Base-by-base conservation (phyloP, 768 basidiomycete genomes). In the Rhodosporidiobolus sp. region DNA sequence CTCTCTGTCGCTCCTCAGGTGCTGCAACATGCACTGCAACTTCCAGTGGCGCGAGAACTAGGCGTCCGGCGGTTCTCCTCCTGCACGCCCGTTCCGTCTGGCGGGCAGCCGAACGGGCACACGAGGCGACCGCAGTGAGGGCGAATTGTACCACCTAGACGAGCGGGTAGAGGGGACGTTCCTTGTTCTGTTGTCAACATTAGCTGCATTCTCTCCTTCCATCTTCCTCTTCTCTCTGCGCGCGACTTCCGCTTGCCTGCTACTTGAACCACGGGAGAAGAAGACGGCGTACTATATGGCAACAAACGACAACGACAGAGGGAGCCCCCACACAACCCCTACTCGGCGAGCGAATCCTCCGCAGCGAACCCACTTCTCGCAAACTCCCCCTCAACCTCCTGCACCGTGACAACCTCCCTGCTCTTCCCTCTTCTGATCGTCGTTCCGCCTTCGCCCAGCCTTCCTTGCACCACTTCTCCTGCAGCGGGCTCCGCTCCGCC, bases 21-120 rank as follows among this genome's bases (percentile, higher is more conserved):
- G 76, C 57, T 61, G 57, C 60, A 77, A 77, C 63, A 60, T 70
- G 63, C 48, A 74, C 22, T 77, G 76, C 67, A 73, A 68, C 28
- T 32, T 50, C 34, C 76, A 77, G 56, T 77, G 76, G 76, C 53
- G 72, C n/a, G 76, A 77, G 57, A 74, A 77, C 67, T 77, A 70
- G 59, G 22, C 28, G 28, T 11, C 10, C 55, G 14, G n/a, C n/a
- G n/a, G n/a, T n/a, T n/a, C 38, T 43, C 38, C 8, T 43, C 38
- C 14, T 43, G 38, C 38, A 7, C 38, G 38, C 38, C 38, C 8
- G 7, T 14, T 43, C 38, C 38, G 38, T 7, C 38, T 7, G 14
- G 38, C 38, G 7, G 38, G 7, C 14, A 14, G 7, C 38, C 8
- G 38, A 7, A 43, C 14, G 8, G 38, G 38, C 14, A 43, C 8